These are phyloP conservation scores for Aspergillus ochraceus DNA, from an alignment of 2,329 filamentous ascomycete species.

Conservation along the genomic window DNA sequence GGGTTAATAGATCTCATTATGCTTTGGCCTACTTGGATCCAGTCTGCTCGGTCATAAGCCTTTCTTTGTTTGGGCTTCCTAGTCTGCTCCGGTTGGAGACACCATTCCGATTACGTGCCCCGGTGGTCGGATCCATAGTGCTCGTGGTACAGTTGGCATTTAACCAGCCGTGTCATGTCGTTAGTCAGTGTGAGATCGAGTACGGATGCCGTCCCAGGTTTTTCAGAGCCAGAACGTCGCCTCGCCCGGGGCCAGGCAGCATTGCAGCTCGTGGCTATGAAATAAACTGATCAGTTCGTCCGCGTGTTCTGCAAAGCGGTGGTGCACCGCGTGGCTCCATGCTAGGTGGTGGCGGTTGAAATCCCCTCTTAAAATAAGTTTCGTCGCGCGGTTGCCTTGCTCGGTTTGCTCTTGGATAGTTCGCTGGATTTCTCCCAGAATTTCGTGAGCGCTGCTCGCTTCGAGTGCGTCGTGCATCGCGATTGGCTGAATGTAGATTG, in stretches of 20 bases:
- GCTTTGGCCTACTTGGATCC: constrained; percentile 5
- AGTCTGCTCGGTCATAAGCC: constrained; percentile 15
- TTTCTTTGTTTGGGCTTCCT: constrained; percentile 9
- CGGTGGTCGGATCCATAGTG: constrained; percentile 24
- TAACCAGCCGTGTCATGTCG: constrained; percentile 13
- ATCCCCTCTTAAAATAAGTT: constrained; percentile 13
- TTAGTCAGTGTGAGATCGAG: constrained; percentile 21
- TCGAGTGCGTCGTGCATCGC: not conserved
- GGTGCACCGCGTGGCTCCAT: constrained; percentile 9
- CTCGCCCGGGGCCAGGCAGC: constrained; percentile 10
- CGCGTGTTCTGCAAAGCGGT: constrained; percentile 4
- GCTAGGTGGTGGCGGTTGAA: constrained; percentile 16
- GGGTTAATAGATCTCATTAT: constrained; percentile 6
- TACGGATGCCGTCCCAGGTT: constrained; percentile 11
- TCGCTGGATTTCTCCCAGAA: constrained; percentile 7
- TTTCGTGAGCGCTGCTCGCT: not conserved
- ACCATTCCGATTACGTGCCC: constrained; percentile 22
- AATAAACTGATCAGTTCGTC: constrained; percentile 20
- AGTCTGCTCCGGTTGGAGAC: no score
- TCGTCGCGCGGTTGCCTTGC: not conserved
- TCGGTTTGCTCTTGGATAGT: constrained; percentile 8
- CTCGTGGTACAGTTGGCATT: constrained; percentile 24
- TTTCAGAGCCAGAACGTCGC: constrained; percentile 10
- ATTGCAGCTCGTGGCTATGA: constrained; percentile 11
- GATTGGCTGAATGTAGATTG: constrained; percentile 15